Percentiles rank a stretch among this genome's conserved stretches.
phyloP scores from a whole-genome alignment of 2,329 filamentous ascomycete species.

The Colletotrichum viniferum region DNA sequence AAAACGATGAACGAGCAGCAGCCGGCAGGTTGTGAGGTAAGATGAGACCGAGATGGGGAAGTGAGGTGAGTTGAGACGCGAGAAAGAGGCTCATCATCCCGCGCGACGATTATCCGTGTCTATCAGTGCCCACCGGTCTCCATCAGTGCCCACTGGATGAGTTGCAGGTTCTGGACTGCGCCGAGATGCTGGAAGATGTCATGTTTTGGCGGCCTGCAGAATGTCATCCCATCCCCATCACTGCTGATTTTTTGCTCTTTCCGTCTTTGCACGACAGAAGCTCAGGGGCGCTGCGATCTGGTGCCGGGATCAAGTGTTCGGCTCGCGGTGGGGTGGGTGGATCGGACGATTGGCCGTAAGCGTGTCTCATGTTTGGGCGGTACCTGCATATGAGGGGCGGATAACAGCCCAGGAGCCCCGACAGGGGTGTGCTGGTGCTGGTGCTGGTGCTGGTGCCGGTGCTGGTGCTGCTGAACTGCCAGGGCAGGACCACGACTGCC shows the following conservation, averaged over 20 bases:
- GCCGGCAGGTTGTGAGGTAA: background rate
- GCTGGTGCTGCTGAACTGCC: background rate
- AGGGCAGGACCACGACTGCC: background rate
- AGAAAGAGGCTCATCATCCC: background rate
- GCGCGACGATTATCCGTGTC: background rate
- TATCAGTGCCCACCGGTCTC: background rate
- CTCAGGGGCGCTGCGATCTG: conserved; percentile 14
- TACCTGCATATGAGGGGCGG: conserved; percentile 22
- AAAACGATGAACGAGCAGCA: background rate
- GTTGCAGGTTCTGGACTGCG: background rate
- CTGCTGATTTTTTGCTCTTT: background rate
- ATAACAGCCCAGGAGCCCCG: background rate
- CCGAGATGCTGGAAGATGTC: background rate
- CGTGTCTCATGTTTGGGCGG: conserved; percentile 21
- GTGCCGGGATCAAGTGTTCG: background rate
- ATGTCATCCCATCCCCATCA: background rate
- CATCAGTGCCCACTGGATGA: background rate
- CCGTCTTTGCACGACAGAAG: background rate
- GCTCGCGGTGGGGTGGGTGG: background rate
- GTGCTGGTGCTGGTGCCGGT: background rate
- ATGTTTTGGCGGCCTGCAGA: background rate
- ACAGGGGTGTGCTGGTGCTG: background rate
- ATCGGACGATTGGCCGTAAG: conserved; percentile 10
- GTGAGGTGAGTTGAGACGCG: background rate
- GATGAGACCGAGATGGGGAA: background rate